Percentiles rank a stretch among this genome's conserved stretches.
These are phyloP conservation scores for Discostella stelligera DNA, from an alignment of 352 stramenopile species.

Conservation along the genomic window DNA sequence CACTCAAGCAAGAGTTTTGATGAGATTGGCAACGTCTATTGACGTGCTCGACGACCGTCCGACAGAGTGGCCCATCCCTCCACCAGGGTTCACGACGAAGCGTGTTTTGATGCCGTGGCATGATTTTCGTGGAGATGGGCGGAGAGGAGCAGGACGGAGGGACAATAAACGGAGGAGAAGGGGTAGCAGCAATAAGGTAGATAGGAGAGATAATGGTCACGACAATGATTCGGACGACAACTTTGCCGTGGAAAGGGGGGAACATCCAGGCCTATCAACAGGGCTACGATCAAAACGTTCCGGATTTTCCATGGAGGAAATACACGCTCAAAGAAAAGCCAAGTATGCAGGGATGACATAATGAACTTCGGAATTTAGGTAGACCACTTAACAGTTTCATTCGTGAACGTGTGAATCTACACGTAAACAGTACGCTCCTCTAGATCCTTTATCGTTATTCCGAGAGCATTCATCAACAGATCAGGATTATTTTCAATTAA, in stretches of 20 bases:
- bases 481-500: conserved; percentile 74
- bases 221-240: conserved; percentile 23
- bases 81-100: conserved; percentile 66
- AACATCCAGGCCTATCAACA: conserved; percentile 37
- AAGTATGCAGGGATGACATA: conserved; percentile 37
- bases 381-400: neutral
- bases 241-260: conserved; percentile 14
- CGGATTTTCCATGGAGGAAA: conserved; percentile 70
- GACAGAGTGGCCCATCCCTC: conserved; percentile 67
- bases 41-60: conserved; percentile 74
- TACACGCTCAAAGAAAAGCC: conserved; percentile 56
- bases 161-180: conserved; percentile 42
- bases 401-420: conserved; percentile 9
- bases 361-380: neutral
- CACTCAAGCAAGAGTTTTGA: conserved; percentile 62
- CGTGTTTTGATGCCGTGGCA: conserved; percentile 62
- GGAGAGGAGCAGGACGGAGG: conserved; percentile 14
- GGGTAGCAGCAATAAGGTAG: conserved; percentile 9
- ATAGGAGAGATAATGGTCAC: conserved; percentile 9
- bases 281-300: conserved; percentile 46
- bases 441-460: conserved; percentile 76
- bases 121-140: conserved; percentile 46
- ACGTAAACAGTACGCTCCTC: conserved; percentile 68
- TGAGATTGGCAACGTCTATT: conserved; percentile 62
- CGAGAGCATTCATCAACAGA: conserved; percentile 66